Evolutionary conservation across 2,329 filamentous ascomycete species (phyloP), one percentile per base, ranked within the genome.

Genomic region (Tolypocladium nubicola): DNA sequence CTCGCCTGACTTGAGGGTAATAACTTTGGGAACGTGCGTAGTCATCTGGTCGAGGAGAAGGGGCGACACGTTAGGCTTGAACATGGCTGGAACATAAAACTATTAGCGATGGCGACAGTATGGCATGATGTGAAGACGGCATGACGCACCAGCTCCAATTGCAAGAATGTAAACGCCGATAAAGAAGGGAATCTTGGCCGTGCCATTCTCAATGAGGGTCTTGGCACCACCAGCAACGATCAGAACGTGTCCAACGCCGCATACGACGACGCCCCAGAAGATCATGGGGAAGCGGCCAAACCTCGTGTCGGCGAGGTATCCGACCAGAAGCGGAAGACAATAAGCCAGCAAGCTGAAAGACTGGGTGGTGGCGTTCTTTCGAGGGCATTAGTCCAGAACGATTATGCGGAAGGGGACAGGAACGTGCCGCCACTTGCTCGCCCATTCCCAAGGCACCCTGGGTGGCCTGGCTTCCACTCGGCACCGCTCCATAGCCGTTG

Each of bases 61-160:
- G 0, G 85, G 84, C 0, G 84, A 83, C 41, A 91, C 84, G 61
- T 89, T 90, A 43, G 85, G 74, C 74, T 91, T 91, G 77, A 90
- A 89, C 71, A 77, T 76, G 60, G 73, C 59, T 61, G 45, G 14
- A 49, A 21, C 14, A 33, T 26, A 1, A 13, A 2, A 40, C 16
- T 43, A 43, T 45, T 41, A 40, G 5, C 14, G 16, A 47, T 11
- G n/a, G 5, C 14, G 16, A 47, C 13, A 14, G 5, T 14, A 16
- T 1, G 16, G 14, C 11, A 47, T 14, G n/a, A 1, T 16, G 10
- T 16, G 5, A 45, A 23, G 26, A 3, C 1, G 33, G 14, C n/a
- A 11, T 2, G 5, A 57, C 59, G n/a, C 52, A 61, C 59, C 87
- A 9, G 86, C 87, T 53, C 87, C 87, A 13, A 90, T 65, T 6